Evolutionary conservation across 1,284 basidiomycete genomes (phyloP), one percentile per base, ranked within the genome.

Genomic region (Marasmius oreades): DNA sequence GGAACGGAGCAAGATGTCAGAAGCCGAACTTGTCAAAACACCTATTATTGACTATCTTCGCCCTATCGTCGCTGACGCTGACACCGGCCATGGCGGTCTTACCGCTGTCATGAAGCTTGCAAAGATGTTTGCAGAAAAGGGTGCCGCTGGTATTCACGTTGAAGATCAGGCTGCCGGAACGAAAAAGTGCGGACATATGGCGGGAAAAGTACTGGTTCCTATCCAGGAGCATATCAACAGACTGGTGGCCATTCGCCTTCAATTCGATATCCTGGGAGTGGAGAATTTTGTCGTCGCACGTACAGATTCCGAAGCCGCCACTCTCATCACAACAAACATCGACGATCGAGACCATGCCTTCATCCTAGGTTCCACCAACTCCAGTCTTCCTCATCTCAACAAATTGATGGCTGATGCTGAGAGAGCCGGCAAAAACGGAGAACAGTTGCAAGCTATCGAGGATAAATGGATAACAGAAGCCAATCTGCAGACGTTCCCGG

Each of bases 291-390:
- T 87, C 64, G 84, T 93, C 65, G 86, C 89, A 16, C 82, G 91
- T 45, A 93, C 91, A 0, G 91, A 93, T 67, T 90, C 90, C 10
- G 88, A 98, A 73, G 95, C 96, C 7, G 96, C 96, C 3, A 98
- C 95, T 1, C 85, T 99, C 63, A 93, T 99, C 77, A 93, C 95
- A 52, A 89, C 92, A 66, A 98, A 98, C 76, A 93, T 99, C 61
- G 97, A 99, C 73, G 86, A 90, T 66, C 90, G 96, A 39, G 96
- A 99, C 77, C 96, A 99, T 67, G 75, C 93, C 31, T 99, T 98
- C 80, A 95, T 99, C 70, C 85, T 98, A 34, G 96, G 96, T 45
- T 85, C 84, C 55, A 96, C 95, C 50, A 95, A 97, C 73, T 70
- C 90, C 16, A 71, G 69, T 33, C 66, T 84, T 24, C 76, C 77